Evolutionary conservation across 768 basidiomycete species (phyloP).

Genomic region (Termitomyces eurrhizus): DNA sequence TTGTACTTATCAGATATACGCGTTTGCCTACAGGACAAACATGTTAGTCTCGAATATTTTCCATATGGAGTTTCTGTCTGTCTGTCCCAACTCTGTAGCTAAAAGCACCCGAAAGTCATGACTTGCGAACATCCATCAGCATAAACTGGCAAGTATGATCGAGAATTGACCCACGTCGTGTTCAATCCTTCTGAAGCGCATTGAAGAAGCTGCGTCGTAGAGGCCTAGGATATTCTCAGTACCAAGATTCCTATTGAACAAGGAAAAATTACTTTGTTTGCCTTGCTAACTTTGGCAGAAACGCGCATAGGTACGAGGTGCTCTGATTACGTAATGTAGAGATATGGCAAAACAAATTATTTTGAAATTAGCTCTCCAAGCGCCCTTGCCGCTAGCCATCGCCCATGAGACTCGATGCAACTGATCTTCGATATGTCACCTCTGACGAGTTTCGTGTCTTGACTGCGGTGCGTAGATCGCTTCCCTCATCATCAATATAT

Average conservation of each 20-base stretch:
- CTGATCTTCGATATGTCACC: constrained; percentile 89
- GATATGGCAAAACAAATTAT: background rate
- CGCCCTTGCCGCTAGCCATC: background rate
- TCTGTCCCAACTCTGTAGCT: constrained; percentile 29
- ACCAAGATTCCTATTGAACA: background rate
- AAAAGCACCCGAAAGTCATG: constrained; percentile 13
- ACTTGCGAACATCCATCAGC: constrained; percentile 8
- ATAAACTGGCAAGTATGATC: background rate
- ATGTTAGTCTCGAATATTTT: constrained; percentile 54
- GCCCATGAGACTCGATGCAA: constrained; percentile 88
- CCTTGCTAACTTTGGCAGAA: constrained; percentile 13
- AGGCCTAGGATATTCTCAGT: constrained; percentile 10
- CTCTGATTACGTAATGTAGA: constrained; percentile 4
- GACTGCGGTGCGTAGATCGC: constrained; percentile 61
- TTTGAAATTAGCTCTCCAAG: background rate
- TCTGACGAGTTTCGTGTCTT: constrained; percentile 95
- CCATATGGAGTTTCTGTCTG: constrained; percentile 48
- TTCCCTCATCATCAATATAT: background rate
- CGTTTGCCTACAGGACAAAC: constrained; percentile 35
- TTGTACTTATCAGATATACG: background rate
- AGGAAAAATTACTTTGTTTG: constrained; percentile 11
- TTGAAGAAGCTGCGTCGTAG: constrained; percentile 11
- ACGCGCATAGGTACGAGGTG: background rate
- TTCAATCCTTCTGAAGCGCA: constrained; percentile 3
- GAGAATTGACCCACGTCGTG: constrained; percentile 6